Percentiles rank a stretch among this genome's conserved stretches.
phyloP scores from a whole-genome alignment of 1,284 basidiomycete genomes.

The Melampsora occidentalis region DNA sequence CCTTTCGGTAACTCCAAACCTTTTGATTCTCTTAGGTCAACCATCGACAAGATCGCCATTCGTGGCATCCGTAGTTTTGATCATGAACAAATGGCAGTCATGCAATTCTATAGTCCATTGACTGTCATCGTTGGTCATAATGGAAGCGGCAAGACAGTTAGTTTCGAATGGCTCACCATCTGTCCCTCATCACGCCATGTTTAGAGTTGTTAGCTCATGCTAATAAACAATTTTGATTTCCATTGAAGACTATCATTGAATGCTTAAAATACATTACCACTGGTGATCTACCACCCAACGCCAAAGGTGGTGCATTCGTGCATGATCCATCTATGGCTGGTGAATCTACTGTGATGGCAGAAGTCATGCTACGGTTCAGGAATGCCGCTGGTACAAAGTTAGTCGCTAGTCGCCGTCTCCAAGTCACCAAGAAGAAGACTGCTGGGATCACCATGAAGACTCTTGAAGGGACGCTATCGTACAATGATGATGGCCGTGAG shows the following conservation, averaged over 20 bases:
- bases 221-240: neutral
- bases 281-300: conserved; percentile 94
- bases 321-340: conserved; percentile 97
- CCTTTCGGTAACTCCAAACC: too few species aligned
- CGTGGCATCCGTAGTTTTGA: conserved; percentile 56
- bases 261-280: conserved; percentile 99
- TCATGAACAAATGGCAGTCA: conserved; percentile 88
- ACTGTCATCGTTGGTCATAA: conserved; percentile 99
- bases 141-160: conserved; percentile 90
- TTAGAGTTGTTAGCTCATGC: neutral
- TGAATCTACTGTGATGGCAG: conserved; percentile 96
- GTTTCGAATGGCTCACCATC: conserved; percentile 43
- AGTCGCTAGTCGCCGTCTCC: conserved; percentile 88
- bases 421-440: conserved; percentile 88
- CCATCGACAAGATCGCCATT: conserved; percentile 51
- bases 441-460: conserved; percentile 85
- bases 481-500: conserved; percentile 60
- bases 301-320: conserved; percentile 93
- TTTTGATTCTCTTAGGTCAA: conserved; percentile 22
- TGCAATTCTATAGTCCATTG: conserved; percentile 95
- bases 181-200: neutral
- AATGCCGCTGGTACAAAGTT: conserved; percentile 83
- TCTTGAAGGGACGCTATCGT: conserved; percentile 81
- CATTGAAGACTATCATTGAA: conserved; percentile 82
- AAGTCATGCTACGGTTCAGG: conserved; percentile 89